These are phyloP conservation scores for Coemansia sp. DNA, from an alignment of 192 early-diverging fungal genomes.

Conservation along the genomic window DNA sequence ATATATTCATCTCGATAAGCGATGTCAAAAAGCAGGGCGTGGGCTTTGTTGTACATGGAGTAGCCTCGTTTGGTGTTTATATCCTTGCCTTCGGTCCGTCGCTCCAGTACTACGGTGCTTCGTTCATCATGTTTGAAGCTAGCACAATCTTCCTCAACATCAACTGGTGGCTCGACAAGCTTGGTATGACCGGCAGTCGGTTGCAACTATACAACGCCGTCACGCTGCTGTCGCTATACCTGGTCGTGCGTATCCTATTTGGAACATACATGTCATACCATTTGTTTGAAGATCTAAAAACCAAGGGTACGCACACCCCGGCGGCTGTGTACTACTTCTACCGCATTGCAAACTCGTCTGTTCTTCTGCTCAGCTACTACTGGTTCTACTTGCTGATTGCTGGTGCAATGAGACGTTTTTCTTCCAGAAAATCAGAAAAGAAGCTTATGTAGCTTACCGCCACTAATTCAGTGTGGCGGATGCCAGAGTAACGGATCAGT, in stretches of 20 bases:
- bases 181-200: constrained; percentile 72
- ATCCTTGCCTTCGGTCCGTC: constrained; percentile 61
- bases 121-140: constrained; percentile 90
- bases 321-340: constrained; percentile 43
- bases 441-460: constrained; percentile 7
- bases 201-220: constrained; percentile 83
- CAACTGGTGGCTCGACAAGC: constrained; percentile 90
- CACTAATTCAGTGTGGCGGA: no score
- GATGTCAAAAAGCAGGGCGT: constrained; percentile 68
- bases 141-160: constrained; percentile 87
- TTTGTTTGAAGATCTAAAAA: constrained; percentile 42
- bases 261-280: constrained; percentile 72
- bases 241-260: constrained; percentile 71
- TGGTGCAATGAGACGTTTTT: constrained; percentile 41
- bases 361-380: constrained; percentile 49
- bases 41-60: constrained; percentile 81
- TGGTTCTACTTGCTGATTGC: constrained; percentile 53
- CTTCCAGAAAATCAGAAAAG: constrained; percentile 10
- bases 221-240: constrained; percentile 71
- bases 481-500: no score
- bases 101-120: constrained; percentile 80
- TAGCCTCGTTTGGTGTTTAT: constrained; percentile 73
- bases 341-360: constrained; percentile 35
- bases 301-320: constrained; percentile 33
- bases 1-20: constrained; percentile 64